These are phyloP conservation scores for Saturnispora mendoncae DNA, from an alignment of 805 yeast species.

Conservation along the genomic window DNA sequence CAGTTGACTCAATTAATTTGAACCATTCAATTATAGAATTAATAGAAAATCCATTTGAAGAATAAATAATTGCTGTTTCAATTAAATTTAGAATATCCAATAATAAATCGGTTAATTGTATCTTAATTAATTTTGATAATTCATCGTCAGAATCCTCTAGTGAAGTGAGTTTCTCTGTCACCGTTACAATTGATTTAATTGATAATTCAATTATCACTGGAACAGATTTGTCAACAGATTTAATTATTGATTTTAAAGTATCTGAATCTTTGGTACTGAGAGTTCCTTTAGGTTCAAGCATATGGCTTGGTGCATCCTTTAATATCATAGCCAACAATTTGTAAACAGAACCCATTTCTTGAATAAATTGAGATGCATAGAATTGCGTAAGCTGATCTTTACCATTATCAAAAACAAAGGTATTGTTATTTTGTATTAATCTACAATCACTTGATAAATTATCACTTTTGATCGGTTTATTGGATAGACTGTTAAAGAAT, in stretches of 20 bases:
- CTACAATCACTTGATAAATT: background rate
- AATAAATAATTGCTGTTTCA: constrained; percentile 22
- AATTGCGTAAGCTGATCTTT: constrained; percentile 2
- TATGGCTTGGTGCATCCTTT: background rate
- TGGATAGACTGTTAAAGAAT: background rate
- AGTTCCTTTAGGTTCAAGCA: no score
- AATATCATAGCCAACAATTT: background rate
- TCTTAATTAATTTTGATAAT: constrained; percentile 13
- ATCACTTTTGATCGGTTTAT: background rate
- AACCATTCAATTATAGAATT: constrained; percentile 47
- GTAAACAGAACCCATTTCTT: constrained; percentile 3
- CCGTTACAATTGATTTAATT: constrained; percentile 14
- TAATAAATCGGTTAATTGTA: constrained; percentile 15
- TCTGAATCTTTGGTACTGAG: no score
- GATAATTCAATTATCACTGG: constrained; percentile 26
- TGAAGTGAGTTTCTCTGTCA: constrained; percentile 11
- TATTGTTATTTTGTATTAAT: background rate
- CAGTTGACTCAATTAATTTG: constrained; percentile 32
- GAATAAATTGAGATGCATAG: constrained; percentile 3
- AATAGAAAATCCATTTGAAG: constrained; percentile 19
- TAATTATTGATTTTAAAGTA: background rate
- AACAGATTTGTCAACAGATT: background rate
- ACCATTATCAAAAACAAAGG: background rate
- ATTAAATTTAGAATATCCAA: constrained; percentile 22
- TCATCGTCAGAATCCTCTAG: constrained; percentile 10